phyloP scores from a whole-genome alignment of 805 yeast genomes.

The Starmerella bombicola region DNA sequence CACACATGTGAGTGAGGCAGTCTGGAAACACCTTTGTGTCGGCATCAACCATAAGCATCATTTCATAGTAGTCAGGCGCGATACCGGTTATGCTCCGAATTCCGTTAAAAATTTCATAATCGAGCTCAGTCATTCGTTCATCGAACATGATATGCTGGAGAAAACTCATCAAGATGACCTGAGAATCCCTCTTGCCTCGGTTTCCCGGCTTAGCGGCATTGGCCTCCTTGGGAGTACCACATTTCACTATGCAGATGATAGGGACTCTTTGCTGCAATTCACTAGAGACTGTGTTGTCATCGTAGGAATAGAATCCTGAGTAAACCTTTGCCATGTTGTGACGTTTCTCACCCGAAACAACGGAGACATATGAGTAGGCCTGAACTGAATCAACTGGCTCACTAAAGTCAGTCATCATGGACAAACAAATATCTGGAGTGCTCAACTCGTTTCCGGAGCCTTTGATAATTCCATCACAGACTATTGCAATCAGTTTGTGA shows the following conservation, averaged over 20 bases:
- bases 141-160: conserved; percentile 77
- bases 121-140: conserved; percentile 88
- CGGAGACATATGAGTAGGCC: conserved; percentile 85
- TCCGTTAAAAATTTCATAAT: conserved; percentile 58
- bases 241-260: conserved; percentile 62
- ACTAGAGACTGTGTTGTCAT: conserved; percentile 56
- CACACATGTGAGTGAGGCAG: conserved; percentile 77
- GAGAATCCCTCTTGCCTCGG: conserved; percentile 93
- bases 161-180: conserved; percentile 79
- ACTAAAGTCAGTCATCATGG: conserved; percentile 73
- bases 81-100: conserved; percentile 79
- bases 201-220: conserved; percentile 71
- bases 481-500: conserved; percentile 70
- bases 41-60: conserved; percentile 86
- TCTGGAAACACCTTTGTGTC: conserved; percentile 84
- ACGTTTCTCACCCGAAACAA: conserved; percentile 84
- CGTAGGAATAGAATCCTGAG: conserved; percentile 84
- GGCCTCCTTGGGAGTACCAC: conserved; percentile 71
- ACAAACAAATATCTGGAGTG: conserved; percentile 81
- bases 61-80: conserved; percentile 70
- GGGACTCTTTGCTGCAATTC: conserved; percentile 81
- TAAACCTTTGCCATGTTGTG: conserved; percentile 97
- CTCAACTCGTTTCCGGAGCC: conserved; percentile 83
- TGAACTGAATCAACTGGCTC: conserved; percentile 61
- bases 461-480: conserved; percentile 89